Evolutionary conservation across 2,329 filamentous ascomycete species (phyloP), one percentile per base, ranked within the genome.

Genomic region (Nigrospora sphaerica): DNA sequence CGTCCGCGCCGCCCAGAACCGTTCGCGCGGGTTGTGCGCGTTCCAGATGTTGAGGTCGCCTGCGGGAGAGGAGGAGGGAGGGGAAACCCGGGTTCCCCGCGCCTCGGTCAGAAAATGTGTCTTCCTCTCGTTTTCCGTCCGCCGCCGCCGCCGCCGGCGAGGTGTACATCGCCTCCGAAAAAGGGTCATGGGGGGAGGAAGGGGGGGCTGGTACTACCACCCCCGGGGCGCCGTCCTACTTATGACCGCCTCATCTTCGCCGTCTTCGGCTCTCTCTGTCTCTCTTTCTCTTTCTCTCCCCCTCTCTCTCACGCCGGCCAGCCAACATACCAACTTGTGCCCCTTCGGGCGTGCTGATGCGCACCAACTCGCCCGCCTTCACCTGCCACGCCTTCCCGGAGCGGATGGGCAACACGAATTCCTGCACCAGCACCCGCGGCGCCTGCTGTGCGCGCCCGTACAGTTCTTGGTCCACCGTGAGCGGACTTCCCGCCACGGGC

Each of bases 31-130:
- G 62, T 93, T 90, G 52, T 82, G 69, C 6, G 75, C 72, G 56
- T 85, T 88, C 86, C 86, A 95, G 56, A 93, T 76, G 62, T 95
- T 95, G 16, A 93, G 69, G 57, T 93, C 88, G 45, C 87, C 86
- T 67, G 14, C 37, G 23, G 7, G 23, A 17, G 38, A 42, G 31
- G 40, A 28, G 38, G 14, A 11, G 23, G 12, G 14, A 10, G 19
- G 38, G 19, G 31, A 35, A 19, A 44, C 3, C 39, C 13, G 19
- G 39, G 39, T 23, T 32, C 19, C 39, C 39, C 39, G 18, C 39
- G 32, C 23, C 12, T 11, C 3, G 18, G 23, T 13, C 16, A 36
- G 12, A 11, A 28, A 28, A 28, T 23, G 23, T 28, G 23, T 28
- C n/a, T n/a, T 28, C 23, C 23, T 28, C 23, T 28, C 23, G 23